phyloP scores from a whole-genome alignment of 805 yeast species.

The Saturnispora sekii region DNA sequence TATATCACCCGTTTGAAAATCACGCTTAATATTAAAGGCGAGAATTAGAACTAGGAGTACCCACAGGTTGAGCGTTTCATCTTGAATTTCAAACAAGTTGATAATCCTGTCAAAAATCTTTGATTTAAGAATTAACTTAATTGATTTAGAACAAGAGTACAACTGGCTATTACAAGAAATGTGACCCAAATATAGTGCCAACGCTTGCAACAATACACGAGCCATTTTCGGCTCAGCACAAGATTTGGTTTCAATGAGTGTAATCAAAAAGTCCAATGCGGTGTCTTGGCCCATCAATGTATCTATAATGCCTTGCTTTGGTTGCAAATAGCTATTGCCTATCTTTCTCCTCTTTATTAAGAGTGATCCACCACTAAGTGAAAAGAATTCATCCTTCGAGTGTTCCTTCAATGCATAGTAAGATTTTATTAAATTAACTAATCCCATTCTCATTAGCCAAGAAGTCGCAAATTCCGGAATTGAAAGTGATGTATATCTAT shows the following conservation, averaged over 20 bases:
- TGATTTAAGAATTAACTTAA: not conserved
- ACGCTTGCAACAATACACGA: conserved; percentile 23
- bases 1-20: not conserved
- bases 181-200: conserved; percentile 19
- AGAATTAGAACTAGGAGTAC: conserved; percentile 9
- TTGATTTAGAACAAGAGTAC: not conserved
- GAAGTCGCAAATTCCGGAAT: conserved; percentile 13
- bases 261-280: conserved; percentile 20
- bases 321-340: not conserved
- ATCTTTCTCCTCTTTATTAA: conserved; percentile 4
- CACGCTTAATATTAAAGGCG: conserved; percentile 6
- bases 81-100: conserved; percentile 16
- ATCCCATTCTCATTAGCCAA: conserved; percentile 36
- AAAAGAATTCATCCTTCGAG: not conserved
- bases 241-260: conserved; percentile 9
- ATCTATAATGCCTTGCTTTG: not conserved
- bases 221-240: conserved; percentile 9
- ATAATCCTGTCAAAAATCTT: conserved; percentile 11
- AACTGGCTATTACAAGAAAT: conserved; percentile 5
- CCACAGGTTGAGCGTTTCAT: conserved; percentile 12
- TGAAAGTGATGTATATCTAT: conserved; percentile 11
- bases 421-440: conserved; percentile 24
- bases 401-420: conserved; percentile 24
- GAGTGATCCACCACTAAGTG: not conserved
- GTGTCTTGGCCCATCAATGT: not conserved